Evolutionary conservation across 257 asterid species (phyloP).

Genomic region (Prunella vulgaris): DNA sequence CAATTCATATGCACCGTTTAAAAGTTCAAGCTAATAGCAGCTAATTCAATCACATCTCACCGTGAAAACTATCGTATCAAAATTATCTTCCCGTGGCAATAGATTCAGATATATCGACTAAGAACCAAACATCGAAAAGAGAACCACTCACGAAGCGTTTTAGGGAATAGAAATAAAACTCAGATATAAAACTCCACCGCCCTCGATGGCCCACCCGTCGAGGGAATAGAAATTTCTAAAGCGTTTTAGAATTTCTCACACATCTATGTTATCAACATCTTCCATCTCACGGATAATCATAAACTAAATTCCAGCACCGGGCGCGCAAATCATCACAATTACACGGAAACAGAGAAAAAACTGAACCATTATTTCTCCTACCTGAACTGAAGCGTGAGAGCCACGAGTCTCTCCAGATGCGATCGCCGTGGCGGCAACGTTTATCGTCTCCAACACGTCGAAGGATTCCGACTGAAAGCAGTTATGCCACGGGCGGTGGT

Average conservation of each 20-base stretch:
- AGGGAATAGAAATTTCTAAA: too few relatives aligned
- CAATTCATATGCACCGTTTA: too few relatives aligned
- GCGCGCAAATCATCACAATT: slow-evolving; percentile 17
- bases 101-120: neutral
- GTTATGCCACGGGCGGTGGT: too few relatives aligned
- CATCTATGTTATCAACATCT: too few relatives aligned
- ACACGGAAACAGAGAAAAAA: slow-evolving; percentile 14
- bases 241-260: slow-evolving; percentile 9
- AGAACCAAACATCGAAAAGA: neutral
- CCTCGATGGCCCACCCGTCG: too few relatives aligned
- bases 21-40: too few relatives aligned
- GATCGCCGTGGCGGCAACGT: slow-evolving; percentile 94
- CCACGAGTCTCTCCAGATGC: slow-evolving; percentile 62
- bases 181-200: too few relatives aligned
- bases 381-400: slow-evolving; percentile 59
- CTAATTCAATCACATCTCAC: too few relatives aligned
- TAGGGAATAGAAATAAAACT: too few relatives aligned
- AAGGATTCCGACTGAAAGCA: too few relatives aligned
- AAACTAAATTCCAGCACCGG: neutral
- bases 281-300: neutral
- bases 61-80: too few relatives aligned
- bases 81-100: too few relatives aligned
- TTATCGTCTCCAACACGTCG: slow-evolving; percentile 64
- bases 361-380: slow-evolving; percentile 4
- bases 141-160: neutral